Percentiles rank a stretch among this genome's conserved stretches.
These are phyloP conservation scores for Calocybe cyanea DNA, from an alignment of 768 basidiomycete species.

Conservation along the genomic window DNA sequence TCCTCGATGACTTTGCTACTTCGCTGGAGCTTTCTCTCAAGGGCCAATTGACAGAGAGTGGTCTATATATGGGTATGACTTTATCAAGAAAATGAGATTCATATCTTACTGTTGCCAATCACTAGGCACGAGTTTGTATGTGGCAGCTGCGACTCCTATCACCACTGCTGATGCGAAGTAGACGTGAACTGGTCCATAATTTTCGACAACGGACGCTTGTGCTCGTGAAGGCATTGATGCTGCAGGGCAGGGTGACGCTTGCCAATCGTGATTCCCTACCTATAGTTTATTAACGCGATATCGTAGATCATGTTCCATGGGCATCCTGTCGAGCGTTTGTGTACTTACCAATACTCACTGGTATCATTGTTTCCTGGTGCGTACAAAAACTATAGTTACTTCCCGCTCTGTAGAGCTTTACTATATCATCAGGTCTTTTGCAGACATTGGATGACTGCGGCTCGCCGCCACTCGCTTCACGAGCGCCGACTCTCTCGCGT, in stretches of 20 bases:
- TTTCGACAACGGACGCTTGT: slow-evolving; percentile 90
- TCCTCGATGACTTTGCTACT: slow-evolving; percentile 83
- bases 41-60: slow-evolving; percentile 85
- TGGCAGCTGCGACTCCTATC: neutral
- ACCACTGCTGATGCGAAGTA: slow-evolving; percentile 25
- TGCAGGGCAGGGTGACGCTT: slow-evolving; percentile 76
- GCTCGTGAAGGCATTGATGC: slow-evolving; percentile 91
- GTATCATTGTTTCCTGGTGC: slow-evolving; percentile 87
- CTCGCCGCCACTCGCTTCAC: slow-evolving; percentile 73
- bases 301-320: slow-evolving; percentile 92
- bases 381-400: slow-evolving; percentile 12
- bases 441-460: slow-evolving; percentile 91
- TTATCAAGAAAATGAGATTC: neutral
- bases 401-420: neutral
- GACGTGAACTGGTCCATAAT: slow-evolving; percentile 88
- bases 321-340: slow-evolving; percentile 92
- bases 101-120: neutral
- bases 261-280: too few species aligned
- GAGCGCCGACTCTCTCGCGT: slow-evolving; percentile 51
- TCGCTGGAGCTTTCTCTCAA: slow-evolving; percentile 75
- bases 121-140: slow-evolving; percentile 68
- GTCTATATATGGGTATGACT: slow-evolving; percentile 86
- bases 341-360: slow-evolving; percentile 98
- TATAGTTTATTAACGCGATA: neutral
- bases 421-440: slow-evolving; percentile 56